phyloP scores from a whole-genome alignment of 2,329 filamentous ascomycete species.

The Metarhizium rileyi region DNA sequence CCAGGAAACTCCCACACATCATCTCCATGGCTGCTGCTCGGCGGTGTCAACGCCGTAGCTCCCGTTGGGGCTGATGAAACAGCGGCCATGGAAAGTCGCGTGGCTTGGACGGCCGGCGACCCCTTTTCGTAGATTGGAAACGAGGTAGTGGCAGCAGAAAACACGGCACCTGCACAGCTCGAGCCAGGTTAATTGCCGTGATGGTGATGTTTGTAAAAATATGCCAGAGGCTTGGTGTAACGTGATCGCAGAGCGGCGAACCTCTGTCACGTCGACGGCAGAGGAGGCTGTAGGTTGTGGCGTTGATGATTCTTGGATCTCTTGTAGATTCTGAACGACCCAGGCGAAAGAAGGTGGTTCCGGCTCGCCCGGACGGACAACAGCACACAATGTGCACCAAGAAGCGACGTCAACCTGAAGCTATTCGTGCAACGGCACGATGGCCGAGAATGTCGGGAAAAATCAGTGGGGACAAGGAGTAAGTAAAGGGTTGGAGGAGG shows the following conservation, averaged over 20 bases:
- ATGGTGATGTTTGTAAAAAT: not conserved
- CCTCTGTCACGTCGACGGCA: not conserved
- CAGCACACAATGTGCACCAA: too few species aligned
- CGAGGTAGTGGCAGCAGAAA: not conserved
- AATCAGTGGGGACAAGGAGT: not conserved
- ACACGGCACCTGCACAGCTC: not conserved
- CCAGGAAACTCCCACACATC: conserved; percentile 33
- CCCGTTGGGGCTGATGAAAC: conserved; percentile 41
- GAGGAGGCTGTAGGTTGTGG: not conserved
- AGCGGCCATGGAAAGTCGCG: conserved; percentile 35
- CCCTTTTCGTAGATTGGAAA: conserved; percentile 9
- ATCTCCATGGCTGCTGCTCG: conserved; percentile 39
- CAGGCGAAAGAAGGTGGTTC: not conserved
- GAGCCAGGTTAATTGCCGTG: not conserved
- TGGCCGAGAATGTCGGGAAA: not conserved
- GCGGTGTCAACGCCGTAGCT: conserved; percentile 37
- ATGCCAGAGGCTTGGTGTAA: not conserved
- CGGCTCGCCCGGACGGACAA: too few species aligned
- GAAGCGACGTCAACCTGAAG: conserved; percentile 4
- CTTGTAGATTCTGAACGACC: not conserved
- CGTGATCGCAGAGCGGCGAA: not conserved
- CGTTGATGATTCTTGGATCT: not conserved
- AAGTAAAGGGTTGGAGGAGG: not conserved
- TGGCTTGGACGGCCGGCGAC: conserved; percentile 17
- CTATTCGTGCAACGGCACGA: conserved; percentile 1